These are phyloP conservation scores for Rhytidiadelphus loreus DNA, from an alignment of 225 moss, liverwort and hornwort species.

Conservation along the genomic window DNA sequence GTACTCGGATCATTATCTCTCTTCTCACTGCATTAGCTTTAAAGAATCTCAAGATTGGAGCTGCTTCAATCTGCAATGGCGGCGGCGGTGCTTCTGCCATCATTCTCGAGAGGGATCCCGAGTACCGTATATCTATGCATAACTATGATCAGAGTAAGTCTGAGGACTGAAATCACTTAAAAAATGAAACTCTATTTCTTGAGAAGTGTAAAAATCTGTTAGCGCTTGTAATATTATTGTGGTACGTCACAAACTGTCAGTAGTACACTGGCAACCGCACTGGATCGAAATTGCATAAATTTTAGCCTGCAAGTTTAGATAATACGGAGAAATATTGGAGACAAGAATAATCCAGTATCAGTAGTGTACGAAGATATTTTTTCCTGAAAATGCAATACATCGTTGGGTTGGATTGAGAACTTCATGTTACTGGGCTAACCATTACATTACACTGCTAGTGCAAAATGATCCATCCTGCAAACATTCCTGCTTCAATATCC, in stretches of 20 bases:
- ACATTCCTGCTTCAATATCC: background rate
- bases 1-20: conserved; percentile 69
- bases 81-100: conserved; percentile 92
- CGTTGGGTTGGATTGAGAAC: background rate
- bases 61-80: conserved; percentile 82
- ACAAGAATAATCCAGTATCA: background rate
- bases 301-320: background rate
- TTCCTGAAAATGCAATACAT: background rate
- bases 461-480: background rate
- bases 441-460: too few relatives aligned
- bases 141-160: background rate
- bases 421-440: background rate
- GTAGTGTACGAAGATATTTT: background rate
- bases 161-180: background rate
- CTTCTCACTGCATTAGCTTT: conserved; percentile 59
- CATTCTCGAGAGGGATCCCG: conserved; percentile 54
- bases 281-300: background rate
- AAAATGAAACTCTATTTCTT: background rate
- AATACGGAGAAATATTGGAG: background rate
- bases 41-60: conserved; percentile 47
- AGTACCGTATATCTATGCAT: conserved; percentile 21
- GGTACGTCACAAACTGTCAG: background rate
- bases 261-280: background rate
- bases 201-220: background rate
- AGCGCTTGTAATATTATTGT: background rate